These are phyloP conservation scores for Chrysoporthe puriensis DNA, from an alignment of 2,329 filamentous ascomycete species.

Conservation along the genomic window DNA sequence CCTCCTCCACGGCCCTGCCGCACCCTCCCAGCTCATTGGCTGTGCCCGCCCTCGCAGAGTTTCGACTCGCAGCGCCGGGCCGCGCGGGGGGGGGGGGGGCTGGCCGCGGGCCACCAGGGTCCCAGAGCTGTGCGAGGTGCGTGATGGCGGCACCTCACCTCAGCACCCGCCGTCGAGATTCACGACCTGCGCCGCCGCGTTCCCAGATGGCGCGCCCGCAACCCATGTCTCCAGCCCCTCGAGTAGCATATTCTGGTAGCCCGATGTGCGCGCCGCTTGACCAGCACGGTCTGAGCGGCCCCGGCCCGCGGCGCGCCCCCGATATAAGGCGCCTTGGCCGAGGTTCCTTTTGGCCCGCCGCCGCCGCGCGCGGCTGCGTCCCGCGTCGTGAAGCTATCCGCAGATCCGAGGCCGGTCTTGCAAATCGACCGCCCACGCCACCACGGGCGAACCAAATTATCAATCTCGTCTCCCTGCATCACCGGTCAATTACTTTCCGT, in stretches of 20 bases:
- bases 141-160: slow-evolving; percentile 8
- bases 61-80: not conserved
- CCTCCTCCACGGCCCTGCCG: slow-evolving; percentile 12
- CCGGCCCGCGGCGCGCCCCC: not conserved
- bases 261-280: slow-evolving; percentile 1
- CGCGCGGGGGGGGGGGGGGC: not conserved
- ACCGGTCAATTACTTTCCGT: slow-evolving; percentile 21
- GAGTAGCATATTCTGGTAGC: slow-evolving; percentile 12
- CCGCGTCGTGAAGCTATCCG: slow-evolving; percentile 29
- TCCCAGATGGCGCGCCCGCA: slow-evolving; percentile 26
- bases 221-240: slow-evolving; percentile 24
- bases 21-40: slow-evolving; percentile 24
- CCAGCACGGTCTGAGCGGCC: not conserved
- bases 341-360: slow-evolving; percentile 27
- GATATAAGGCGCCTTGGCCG: slow-evolving; percentile 24
- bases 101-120: not conserved
- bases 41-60: not conserved
- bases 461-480: slow-evolving; percentile 13
- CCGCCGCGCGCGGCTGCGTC: slow-evolving; percentile 14
- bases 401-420: slow-evolving; percentile 20
- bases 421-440: slow-evolving; percentile 19
- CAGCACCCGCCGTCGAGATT: not conserved
- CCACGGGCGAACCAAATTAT: slow-evolving; percentile 14
- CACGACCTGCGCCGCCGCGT: slow-evolving; percentile 24
- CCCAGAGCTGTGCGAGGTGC: not conserved